Evolutionary conservation across 208 protist genomes (phyloP).

Genomic region (Leishmania aethiopica): DNA sequence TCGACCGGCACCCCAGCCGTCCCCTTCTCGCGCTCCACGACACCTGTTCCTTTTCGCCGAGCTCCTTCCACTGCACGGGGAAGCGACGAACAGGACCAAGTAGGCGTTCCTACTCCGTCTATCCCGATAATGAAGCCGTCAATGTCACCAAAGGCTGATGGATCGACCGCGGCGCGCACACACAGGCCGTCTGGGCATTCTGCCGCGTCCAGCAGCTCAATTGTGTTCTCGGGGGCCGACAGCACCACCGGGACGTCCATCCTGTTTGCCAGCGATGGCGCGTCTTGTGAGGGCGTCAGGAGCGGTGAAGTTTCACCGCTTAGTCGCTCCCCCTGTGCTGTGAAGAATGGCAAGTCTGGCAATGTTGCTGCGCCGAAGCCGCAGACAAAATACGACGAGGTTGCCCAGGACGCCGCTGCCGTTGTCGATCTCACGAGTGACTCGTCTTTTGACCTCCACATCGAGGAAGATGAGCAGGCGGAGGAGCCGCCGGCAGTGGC

Average conservation of each 20-base stretch:
- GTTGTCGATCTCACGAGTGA: not conserved
- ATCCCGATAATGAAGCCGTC: not conserved
- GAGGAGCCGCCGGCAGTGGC: not conserved
- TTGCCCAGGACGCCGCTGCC: constrained; percentile 7
- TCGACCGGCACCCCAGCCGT: not conserved
- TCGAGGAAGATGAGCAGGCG: constrained; percentile 13
- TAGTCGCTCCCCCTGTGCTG: not conserved
- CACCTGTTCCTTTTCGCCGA: not conserved
- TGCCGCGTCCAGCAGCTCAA: not conserved
- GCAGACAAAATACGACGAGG: not conserved
- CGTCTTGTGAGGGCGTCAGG: not conserved
- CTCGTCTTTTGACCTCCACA: constrained; percentile 13
- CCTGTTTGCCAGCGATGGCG: not conserved
- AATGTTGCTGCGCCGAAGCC: not conserved
- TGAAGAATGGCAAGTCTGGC: not conserved
- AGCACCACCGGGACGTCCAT: not conserved
- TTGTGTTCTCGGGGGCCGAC: constrained; percentile 3
- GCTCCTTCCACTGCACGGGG: not conserved
- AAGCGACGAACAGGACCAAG: not conserved
- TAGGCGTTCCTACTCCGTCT: not conserved
- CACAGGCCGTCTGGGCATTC: not conserved
- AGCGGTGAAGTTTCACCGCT: too few species aligned
- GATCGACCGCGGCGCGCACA: not conserved
- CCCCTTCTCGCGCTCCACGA: not conserved
- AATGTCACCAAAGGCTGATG: not conserved